Base-by-base conservation (phyloP, 805 yeast species). In the Barnettozyma siamensis region DNA sequence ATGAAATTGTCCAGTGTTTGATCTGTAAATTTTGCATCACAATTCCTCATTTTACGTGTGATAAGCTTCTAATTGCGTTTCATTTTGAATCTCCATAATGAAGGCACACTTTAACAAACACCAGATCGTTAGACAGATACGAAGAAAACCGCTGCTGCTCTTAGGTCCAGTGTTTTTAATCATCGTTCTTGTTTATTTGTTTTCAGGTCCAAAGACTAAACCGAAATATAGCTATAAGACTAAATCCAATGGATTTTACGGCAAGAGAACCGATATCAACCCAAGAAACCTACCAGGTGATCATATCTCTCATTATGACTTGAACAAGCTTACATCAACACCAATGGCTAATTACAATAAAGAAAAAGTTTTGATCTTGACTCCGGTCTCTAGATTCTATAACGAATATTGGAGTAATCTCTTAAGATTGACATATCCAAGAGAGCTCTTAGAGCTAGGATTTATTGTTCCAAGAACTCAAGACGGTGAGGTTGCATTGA, bases 331-430 rank as follows among this genome's bases (percentile, higher is more conserved):
- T 50, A 78, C 78, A 20, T 74, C 91, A 4, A 76, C 89, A 3
- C 71, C 84, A 23, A 73, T 77, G 62, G 84, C 96, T 17, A 78
- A 78, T 38, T 73, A 72, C 44, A 83, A 87, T 62, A 76, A 75
- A 54, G 97, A 93, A 59, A 82, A 84, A 48, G 86, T 93, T 17
- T 70, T 93, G 58, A 78, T 93, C 43, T 72, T 93, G 58, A 80
- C 97, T 2, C 99, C 99, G 29, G 80, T 93, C 77, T 83, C 95
- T 33, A 76, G 80, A 49, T 93, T 93, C 59, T 80, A 85, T 59
- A 78, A 80, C 26, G 83, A 77, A 49, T 93, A 88, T 67, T 93
- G 98, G 98, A 76, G 75, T 30, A 93, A 93, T 61, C 64, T 93
- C 45, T 62, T 83, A 45, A 71, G 71, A 50, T 66, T 93, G 53